Evolutionary conservation across 495 filamentous ascomycete species (phyloP), one percentile per base, ranked within the genome.

Genomic region (Aspergillus ostianus): DNA sequence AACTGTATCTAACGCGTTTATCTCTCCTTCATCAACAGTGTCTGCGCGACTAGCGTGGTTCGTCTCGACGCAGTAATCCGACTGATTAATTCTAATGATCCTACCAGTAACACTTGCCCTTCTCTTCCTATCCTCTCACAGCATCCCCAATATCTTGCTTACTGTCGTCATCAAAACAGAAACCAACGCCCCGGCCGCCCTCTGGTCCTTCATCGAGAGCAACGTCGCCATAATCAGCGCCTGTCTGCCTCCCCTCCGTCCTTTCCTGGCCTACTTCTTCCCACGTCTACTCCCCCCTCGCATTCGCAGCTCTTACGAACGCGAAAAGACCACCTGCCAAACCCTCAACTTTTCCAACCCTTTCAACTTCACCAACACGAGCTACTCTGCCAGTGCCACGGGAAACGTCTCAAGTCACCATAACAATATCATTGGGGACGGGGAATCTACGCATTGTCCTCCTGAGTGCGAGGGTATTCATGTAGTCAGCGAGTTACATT

Each of bases 121-220:
- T 36, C n/a, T 51, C n/a, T 26, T 50, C 29, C 46, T 8, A 20
- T 21, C 51, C 54, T 20, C 15, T 29, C 13, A 20, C 45, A 15
- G 30, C 10, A 7, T 7, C 20, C 17, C 30, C 4, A 30, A 20
- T 53, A 51, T 18, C n/a, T 29, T 29, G 10, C n/a, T 47, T 51
- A 60, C 61, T 58, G 59, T 18, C 12, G 5, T 26, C 48, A 49
- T 17, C 9, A 47, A 53, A 48, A 12, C 20, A 65, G 71, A 70
- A 66, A 71, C 74, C 49, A 83, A 83, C 66, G 73, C 80, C 53
- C 62, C 75, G 30, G 75, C 78, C 5, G 83, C 80, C 0, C 77
- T 75, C 60, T 97, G 91, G 91, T 92, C 89, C 26, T 86, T 85
- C 29, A 82, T 96, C 51, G 92, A 96, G 74, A 85, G 90, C 66